Evolutionary conservation across 1,284 basidiomycete genomes (phyloP).

Genomic region (Papiliotrema nemorosa): DNA sequence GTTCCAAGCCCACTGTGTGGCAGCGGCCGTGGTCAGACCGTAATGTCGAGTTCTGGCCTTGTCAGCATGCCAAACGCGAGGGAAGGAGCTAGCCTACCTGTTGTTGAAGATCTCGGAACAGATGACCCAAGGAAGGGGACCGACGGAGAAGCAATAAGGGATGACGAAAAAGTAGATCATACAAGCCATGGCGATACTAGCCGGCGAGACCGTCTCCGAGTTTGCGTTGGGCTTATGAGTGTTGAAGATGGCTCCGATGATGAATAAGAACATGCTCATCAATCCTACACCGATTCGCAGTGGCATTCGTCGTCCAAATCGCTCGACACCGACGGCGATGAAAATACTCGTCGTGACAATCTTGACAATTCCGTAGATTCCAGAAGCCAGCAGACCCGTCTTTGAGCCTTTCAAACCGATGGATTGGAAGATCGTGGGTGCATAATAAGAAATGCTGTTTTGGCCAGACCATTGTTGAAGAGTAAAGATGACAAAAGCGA

Average conservation of each 20-base stretch:
- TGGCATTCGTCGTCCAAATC: conserved; percentile 52
- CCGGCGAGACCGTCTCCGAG: conserved; percentile 17
- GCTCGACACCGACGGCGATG: conserved; percentile 57
- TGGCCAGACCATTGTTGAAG: conserved; percentile 66
- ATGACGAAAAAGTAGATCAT: conserved; percentile 48
- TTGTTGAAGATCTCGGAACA: conserved; percentile 55
- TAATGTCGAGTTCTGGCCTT: conserved; percentile 63
- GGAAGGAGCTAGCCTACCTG: neutral
- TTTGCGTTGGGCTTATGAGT: conserved; percentile 56
- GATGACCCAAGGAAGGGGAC: conserved; percentile 32
- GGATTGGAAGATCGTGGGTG: conserved; percentile 53
- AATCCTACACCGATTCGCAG: conserved; percentile 55
- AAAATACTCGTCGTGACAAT: conserved; percentile 66
- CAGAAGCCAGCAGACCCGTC: conserved; percentile 64
- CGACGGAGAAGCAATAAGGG: conserved; percentile 53
- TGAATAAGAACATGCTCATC: conserved; percentile 61
- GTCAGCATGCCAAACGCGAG: neutral
- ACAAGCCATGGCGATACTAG: conserved; percentile 46
- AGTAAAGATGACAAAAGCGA: conserved; percentile 56
- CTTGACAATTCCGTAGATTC: conserved; percentile 73
- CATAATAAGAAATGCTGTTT: conserved; percentile 65
- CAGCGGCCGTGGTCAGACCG: conserved; percentile 66
- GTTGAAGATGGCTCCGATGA: conserved; percentile 71
- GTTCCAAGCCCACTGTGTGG: conserved; percentile 74
- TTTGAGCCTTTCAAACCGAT: conserved; percentile 55